Base-by-base conservation (phyloP, 257 asterid genomes). In the Echium plantagineum region DNA sequence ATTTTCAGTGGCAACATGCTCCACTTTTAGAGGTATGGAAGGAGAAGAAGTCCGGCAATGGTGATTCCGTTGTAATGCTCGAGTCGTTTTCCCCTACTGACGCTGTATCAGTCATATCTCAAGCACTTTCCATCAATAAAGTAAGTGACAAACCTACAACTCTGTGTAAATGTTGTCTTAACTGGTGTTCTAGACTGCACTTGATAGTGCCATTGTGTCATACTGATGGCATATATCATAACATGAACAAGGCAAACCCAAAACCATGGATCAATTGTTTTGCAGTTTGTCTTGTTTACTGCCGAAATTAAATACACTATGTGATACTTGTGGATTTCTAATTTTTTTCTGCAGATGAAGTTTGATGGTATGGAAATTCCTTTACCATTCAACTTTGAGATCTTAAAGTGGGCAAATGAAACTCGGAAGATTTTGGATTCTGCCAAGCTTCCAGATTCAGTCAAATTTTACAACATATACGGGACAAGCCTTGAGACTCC, bases 21-120 rank as follows among this genome's bases (percentile, higher is more conserved):
- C 95, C 98, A 65, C 81, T 78, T 65, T 79, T 91, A 72, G 94
- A 91, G 73, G 71, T 91, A 71, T 91, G 96, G 98, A 82, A 85
- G 80, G 69, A 88, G 72, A 85, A 71, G 61, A 21, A 24, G n/a
- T 72, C 72, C 56, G 69, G 64, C 68, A 76, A 81, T 78, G 96
- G 85, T 67, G 74, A 77, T 69, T 70, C 94, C 62, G 48, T 71
- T 2, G 61, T 80, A 52, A 69, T 75, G 68, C 81, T 91, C 42
- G 96, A 91, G 78, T 71, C 85, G 22, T 85, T 75, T 75, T 71
- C 87, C 57, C 81, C 93, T 6, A 58, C 55, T 28, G 94, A 88
- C 75, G 81, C 88, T 76, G 66, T 79, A 63, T 80, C 86, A 35
- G 69, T 91, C 53, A 75, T 85, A 21, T 66, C 63, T 69, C 93